Evolutionary conservation across 1,284 basidiomycete species (phyloP).

Genomic region (Ustilago sp.): DNA sequence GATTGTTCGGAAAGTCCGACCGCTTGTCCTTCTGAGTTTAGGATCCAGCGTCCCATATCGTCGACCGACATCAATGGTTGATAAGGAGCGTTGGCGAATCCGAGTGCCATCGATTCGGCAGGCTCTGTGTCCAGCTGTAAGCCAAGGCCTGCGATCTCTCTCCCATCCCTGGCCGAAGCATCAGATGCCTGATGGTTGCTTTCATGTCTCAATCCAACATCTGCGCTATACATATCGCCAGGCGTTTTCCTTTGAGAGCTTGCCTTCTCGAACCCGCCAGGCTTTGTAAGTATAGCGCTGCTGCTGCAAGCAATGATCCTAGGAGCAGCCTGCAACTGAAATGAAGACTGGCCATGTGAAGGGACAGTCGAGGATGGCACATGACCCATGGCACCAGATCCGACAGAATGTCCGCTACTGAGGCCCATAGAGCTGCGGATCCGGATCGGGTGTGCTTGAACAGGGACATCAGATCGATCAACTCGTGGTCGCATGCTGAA

Average conservation of each 20-base stretch:
- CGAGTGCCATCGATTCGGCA: background rate
- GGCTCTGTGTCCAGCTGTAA: conserved; percentile 9
- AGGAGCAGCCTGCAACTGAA: background rate
- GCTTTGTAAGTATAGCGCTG: background rate
- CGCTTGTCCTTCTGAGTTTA: background rate
- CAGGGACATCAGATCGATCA: background rate
- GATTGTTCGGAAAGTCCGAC: background rate
- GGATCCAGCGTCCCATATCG: conserved; percentile 34
- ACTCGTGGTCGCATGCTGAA: background rate
- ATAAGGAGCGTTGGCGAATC: background rate
- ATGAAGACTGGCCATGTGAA: background rate
- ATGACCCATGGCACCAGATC: background rate
- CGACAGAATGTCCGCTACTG: background rate
- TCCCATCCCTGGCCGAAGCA: background rate
- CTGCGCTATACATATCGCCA: background rate
- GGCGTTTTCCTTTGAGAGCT: background rate
- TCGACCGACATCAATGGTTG: conserved; percentile 14
- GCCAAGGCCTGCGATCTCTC: conserved; percentile 14
- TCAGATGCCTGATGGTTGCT: background rate
- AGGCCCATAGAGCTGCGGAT: background rate
- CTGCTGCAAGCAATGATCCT: background rate
- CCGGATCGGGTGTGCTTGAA: background rate
- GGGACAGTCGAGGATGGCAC: background rate
- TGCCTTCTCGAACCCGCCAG: background rate
- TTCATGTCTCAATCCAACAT: background rate